Evolutionary conservation across 2,329 filamentous ascomycete genomes (phyloP), one percentile per base, ranked within the genome.

Genomic region (Stachybotrys elegans): DNA sequence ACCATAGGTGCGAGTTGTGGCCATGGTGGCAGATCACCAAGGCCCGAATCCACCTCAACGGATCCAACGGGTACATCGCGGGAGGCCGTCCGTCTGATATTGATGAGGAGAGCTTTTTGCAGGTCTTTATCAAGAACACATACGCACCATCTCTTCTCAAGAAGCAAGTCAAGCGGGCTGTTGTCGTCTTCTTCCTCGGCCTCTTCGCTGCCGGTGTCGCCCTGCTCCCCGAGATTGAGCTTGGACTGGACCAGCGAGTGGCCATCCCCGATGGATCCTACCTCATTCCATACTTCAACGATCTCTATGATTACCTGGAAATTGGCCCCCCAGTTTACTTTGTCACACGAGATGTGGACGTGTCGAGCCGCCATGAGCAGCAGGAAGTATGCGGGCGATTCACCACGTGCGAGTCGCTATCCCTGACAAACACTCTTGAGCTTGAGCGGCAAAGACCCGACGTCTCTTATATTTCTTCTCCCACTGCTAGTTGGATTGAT

Each of bases 261-360:
- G 93, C 93, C 11, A 86, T 98, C 46, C 93, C 93, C 0, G 88
- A 87, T 51, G 91, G 88, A 57, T 97, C 92, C 1, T 98, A 98
- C 61, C 73, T 98, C 41, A 95, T 98, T 49, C 81, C 86, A 9
- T 98, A 95, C 65, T 98, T 98, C 67, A 90, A 97, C 58, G 93
- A 98, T 61, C 72, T 98, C 22, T 95, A 96, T 62, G 82, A 83
- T 47, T 98, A 98, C 61, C 86, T 97, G 55, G 87, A 91, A 48
- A 84, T 83, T 14, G 94, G 93, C 0, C 92, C 93, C 40, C 93
- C 93, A 0, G 90, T 98, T 7, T 98, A 97, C 65, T 98, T 98
- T 62, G 89, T 98, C 37, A 89, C 91, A 3, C 81, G 84, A 17
- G 79, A 86, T 40, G 73, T 93, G 36, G 93, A 97, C 55, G 76